Base-by-base conservation (phyloP, 805 yeast genomes). In the Candida ponderosae region DNA sequence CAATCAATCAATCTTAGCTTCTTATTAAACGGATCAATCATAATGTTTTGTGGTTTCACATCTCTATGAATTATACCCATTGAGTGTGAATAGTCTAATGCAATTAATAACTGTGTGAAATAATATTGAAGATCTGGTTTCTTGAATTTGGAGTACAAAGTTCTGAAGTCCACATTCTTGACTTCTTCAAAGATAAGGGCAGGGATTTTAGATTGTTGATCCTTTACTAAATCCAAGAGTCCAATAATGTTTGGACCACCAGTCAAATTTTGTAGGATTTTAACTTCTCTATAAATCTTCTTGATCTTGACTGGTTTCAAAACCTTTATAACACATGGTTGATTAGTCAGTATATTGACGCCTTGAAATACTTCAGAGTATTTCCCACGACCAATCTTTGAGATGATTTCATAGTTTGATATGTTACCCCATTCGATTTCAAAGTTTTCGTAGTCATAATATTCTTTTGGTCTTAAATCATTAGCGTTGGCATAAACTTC, bases 61-160 rank as follows among this genome's bases (percentile, higher is more conserved):
- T 89, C 97, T 56, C 97, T 71, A 56, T 89, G 97, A 79, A 89
- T 88, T 42, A 89, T 86, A 18, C 97, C 97, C 87, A 83, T 83
- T 11, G 95, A 84, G 61, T 89, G 97, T 29, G 89, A 79, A 57
- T 75, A 89, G 56, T 89, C 95, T 47, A 89, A 68, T 11, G 96
- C 96, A 49, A 74, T 79, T 44, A 89, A 68, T 38, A 88, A 66
- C 59, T 86, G 86, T 43, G 74, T 76, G 72, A 88, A 82, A 58
- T 89, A 88, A 64, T 70, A 86, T 48, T 87, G 81, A 44, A 88
- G 77, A 53, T 89, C 96, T 35, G 64, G 51, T 46, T 78, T 81
- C 15, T 83, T 70, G 51, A 89, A 78, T 47, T 79, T 79, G 20
- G 95, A 82, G 60, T 88, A 89, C 40, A 89, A 67, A 6, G 77